These are phyloP conservation scores for Anthostomella pinea DNA, from an alignment of 2,329 filamentous ascomycete species.

Conservation along the genomic window DNA sequence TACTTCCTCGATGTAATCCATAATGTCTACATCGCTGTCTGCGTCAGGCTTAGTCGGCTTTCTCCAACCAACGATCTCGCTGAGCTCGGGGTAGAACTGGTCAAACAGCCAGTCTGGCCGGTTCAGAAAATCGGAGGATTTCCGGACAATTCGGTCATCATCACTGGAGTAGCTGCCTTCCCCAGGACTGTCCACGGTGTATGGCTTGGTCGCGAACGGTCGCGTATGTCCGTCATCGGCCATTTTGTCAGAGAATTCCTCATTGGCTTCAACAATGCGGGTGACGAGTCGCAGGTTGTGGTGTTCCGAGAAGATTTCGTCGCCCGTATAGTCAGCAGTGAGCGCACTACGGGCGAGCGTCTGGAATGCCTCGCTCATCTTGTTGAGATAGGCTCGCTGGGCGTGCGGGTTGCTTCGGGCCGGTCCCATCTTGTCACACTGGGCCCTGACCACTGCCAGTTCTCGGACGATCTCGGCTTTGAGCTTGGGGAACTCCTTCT, in stretches of 20 bases:
- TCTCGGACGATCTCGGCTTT: slow-evolving; percentile 22
- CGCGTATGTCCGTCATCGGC: slow-evolving; percentile 27
- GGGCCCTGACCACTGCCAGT: slow-evolving; percentile 7
- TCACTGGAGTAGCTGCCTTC: too few relatives aligned
- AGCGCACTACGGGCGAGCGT: slow-evolving; percentile 22
- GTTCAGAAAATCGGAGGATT: not conserved
- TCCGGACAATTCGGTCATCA: too few relatives aligned
- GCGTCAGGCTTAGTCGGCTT: slow-evolving; percentile 16
- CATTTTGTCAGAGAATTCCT: slow-evolving; percentile 22
- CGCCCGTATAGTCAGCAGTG: slow-evolving; percentile 22
- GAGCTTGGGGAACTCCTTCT: slow-evolving; percentile 30
- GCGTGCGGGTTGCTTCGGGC: slow-evolving; percentile 22
- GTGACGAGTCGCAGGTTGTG: slow-evolving; percentile 29
- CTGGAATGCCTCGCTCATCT: slow-evolving; percentile 29
- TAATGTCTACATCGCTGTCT: slow-evolving; percentile 32
- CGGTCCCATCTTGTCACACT: slow-evolving; percentile 21
- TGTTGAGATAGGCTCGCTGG: slow-evolving; percentile 27
- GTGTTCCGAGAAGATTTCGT: slow-evolving; percentile 16
- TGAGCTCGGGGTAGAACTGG: slow-evolving; percentile 18
- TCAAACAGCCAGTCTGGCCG: not conserved
- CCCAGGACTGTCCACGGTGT: too few relatives aligned
- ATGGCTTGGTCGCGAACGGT: slow-evolving; percentile 2
- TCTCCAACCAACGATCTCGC: slow-evolving; percentile 27
- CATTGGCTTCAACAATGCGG: slow-evolving; percentile 26
- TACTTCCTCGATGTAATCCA: slow-evolving; percentile 41